Evolutionary conservation across 2,329 filamentous ascomycete genomes (phyloP), one percentile per base, ranked within the genome.

Genomic region (Fusarium praegraminearum): DNA sequence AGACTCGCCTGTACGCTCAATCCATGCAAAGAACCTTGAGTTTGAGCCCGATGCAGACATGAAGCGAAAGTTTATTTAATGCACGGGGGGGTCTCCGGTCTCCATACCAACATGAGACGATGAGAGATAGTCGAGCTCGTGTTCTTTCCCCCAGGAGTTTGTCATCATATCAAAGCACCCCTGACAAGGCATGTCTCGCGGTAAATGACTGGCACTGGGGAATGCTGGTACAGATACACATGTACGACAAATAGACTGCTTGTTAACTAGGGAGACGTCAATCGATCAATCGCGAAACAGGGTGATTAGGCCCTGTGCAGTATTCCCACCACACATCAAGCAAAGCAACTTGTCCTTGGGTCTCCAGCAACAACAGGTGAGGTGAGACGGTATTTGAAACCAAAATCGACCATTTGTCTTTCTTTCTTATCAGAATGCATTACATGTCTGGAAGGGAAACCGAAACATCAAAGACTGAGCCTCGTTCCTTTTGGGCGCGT

Each of bases 171-270:
- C 16, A 18, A 38, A 36, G n/a, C 41, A 40, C 43, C 51, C 50
- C 52, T 57, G 33, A 35, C 22, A 63, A 45, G 40, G 30, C 52
- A 41, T 57, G 33, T 61, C 49, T 57, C 52, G 32, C 41, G 30
- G 44, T 13, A 40, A 41, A 43, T 58, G 41, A 64, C 59, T 44
- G 32, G 40, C 26, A 50, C 32, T 22, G 20, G 61, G 60, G 62
- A 71, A 73, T 68, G 66, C 40, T 56, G 56, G 57, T 62, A 57
- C 45, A 62, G 22, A 44, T 44, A 26, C 22, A 44, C 45, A 64
- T 18, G 24, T 26, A 44, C 22, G 24, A 57, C 53, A 64, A 57
- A 45, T 43, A 64, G 57, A 43, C 53, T 62, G 33, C 47, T 36
- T 58, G 24, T 28, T 50, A 43, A 35, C 60, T 36, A 60, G 56